Evolutionary conservation across 2,329 filamentous ascomycete genomes (phyloP).

Genomic region (Arthrobotrys musiformis): DNA sequence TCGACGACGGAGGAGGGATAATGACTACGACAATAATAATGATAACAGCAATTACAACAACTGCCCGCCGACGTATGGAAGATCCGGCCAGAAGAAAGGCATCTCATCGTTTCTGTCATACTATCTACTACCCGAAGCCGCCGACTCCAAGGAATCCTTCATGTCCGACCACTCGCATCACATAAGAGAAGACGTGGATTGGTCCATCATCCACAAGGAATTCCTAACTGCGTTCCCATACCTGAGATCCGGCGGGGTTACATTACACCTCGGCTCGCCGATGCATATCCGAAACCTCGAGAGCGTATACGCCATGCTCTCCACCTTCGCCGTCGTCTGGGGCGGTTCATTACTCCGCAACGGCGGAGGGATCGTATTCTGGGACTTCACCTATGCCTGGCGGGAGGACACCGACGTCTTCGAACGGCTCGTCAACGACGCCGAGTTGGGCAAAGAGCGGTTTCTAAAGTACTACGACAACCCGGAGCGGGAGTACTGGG

Average conservation of each 20-base stretch:
- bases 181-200: slow-evolving; percentile 36
- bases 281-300: slow-evolving; percentile 48
- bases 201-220: slow-evolving; percentile 51
- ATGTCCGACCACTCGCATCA: slow-evolving; percentile 46
- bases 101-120: slow-evolving; percentile 54
- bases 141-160: slow-evolving; percentile 50
- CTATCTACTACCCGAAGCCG: slow-evolving; percentile 46
- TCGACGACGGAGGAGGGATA: slow-evolving; percentile 21
- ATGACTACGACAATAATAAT: background rate
- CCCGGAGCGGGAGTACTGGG: slow-evolving; percentile 53
- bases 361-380: slow-evolving; percentile 50
- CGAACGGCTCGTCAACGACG: slow-evolving; percentile 43
- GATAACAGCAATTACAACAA: background rate
- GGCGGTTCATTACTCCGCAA: slow-evolving; percentile 43
- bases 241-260: slow-evolving; percentile 39
- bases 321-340: slow-evolving; percentile 40
- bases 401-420: slow-evolving; percentile 51
- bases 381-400: slow-evolving; percentile 53
- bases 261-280: slow-evolving; percentile 47
- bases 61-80: background rate
- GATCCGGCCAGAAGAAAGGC: slow-evolving; percentile 24
- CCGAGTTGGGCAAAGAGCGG: slow-evolving; percentile 41
- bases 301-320: slow-evolving; percentile 38
- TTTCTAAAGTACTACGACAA: slow-evolving; percentile 55
- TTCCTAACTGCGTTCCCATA: slow-evolving; percentile 50